These are phyloP conservation scores for Aspergillus sp. DNA, from an alignment of 2,329 filamentous ascomycete species.

Conservation along the genomic window DNA sequence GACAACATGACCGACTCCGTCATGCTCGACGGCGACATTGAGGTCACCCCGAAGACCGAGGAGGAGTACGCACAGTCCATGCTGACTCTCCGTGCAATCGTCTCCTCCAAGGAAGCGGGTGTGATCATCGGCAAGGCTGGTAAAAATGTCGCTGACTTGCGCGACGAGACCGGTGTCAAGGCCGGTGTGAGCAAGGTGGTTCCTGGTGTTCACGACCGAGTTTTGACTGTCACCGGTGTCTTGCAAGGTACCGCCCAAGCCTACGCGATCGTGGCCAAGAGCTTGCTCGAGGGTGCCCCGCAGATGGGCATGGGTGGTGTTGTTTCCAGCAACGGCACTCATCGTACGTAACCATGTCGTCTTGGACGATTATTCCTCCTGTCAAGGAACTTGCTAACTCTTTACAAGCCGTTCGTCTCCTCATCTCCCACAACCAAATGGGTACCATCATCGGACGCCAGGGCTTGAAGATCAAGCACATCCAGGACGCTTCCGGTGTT, in stretches of 20 bases:
- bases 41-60: slow-evolving; percentile 81
- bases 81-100: slow-evolving; percentile 92
- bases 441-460: slow-evolving; percentile 97
- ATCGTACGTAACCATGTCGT: slow-evolving; percentile 62
- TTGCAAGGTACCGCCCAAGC: slow-evolving; percentile 86
- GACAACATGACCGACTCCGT: slow-evolving; percentile 58
- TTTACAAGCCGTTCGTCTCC: slow-evolving; percentile 78
- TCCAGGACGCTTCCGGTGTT: slow-evolving; percentile 92
- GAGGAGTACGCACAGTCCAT: slow-evolving; percentile 93
- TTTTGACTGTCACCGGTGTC: slow-evolving; percentile 88
- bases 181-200: slow-evolving; percentile 99
- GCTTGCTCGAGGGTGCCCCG: slow-evolving; percentile 86
- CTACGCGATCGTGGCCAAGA: slow-evolving; percentile 87
- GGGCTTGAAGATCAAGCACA: slow-evolving; percentile 98
- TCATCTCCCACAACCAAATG: slow-evolving; percentile 99
- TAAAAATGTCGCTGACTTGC: slow-evolving; percentile 95
- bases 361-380: neutral
- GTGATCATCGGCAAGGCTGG: slow-evolving; percentile 98
- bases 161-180: slow-evolving; percentile 96
- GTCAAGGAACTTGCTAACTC: slow-evolving; percentile 9
- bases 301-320: slow-evolving; percentile 94
- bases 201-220: slow-evolving; percentile 92
- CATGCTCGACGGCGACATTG: slow-evolving; percentile 66
- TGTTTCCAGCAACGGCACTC: slow-evolving; percentile 80
- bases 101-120: slow-evolving; percentile 97